Conservation (phyloP, 768 basidiomycete species). For the Lenzites betulinus region DNA sequence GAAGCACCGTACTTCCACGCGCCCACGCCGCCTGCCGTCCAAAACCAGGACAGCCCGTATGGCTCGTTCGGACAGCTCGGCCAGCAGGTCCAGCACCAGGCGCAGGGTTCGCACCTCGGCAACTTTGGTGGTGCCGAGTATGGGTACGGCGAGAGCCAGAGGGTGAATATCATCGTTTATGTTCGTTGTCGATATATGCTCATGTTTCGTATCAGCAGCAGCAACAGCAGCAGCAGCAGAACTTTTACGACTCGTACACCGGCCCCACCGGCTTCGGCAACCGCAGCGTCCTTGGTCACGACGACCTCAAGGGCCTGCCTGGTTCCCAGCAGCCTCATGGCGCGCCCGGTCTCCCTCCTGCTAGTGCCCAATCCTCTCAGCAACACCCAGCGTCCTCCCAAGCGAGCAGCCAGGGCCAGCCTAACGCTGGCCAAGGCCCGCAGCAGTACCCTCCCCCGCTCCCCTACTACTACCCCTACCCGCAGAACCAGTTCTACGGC, state of each 20-base stretch:
- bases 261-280: conserved; percentile 66
- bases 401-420: conserved; percentile 54
- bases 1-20: conserved; percentile 78
- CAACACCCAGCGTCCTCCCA: conserved; percentile 53
- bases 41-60: conserved; percentile 63
- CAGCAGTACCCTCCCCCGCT: conserved; percentile 68
- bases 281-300: conserved; percentile 67
- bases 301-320: conserved; percentile 74
- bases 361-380: conserved; percentile 53
- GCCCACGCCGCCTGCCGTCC: conserved; percentile 71
- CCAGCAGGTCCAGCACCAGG: conserved; percentile 64
- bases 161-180: conserved; percentile 47
- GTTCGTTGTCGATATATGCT: conserved; percentile 20
- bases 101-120: conserved; percentile 47
- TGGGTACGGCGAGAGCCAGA: conserved; percentile 64
- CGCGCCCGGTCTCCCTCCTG: conserved; percentile 53
- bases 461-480: conserved; percentile 63
- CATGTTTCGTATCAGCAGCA: background rate
- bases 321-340: conserved; percentile 45
- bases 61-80: conserved; percentile 65
- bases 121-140: conserved; percentile 69
- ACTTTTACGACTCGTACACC: conserved; percentile 76
- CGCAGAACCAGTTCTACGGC: conserved; percentile 77
- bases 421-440: conserved; percentile 60
- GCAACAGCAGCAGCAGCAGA: conserved; percentile 39